Conservation (phyloP, 768 basidiomycete genomes). For the Termitomyces sp. region DNA sequence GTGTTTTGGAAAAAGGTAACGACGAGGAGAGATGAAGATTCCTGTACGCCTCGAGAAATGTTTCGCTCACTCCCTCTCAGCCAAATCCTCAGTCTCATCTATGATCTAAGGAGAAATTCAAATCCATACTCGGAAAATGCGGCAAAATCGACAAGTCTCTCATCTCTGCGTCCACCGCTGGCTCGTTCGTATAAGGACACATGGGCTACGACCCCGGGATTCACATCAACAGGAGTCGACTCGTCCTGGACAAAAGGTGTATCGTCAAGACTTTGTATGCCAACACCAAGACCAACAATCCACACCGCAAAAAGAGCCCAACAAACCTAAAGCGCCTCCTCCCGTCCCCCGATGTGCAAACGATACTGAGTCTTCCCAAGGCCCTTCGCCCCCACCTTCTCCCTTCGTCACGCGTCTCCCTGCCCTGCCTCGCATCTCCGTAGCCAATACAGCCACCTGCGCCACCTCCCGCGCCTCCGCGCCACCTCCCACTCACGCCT, state of each 20-base stretch:
- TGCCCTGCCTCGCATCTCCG: constrained; percentile 14
- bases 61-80: constrained; percentile 10
- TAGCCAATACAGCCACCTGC: too few relatives aligned
- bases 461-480: too few relatives aligned
- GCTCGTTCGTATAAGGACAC: constrained; percentile 87
- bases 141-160: too few relatives aligned
- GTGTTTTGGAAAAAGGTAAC: constrained; percentile 83
- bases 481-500: too few relatives aligned
- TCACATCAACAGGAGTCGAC: constrained; percentile 84
- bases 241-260: constrained; percentile 86
- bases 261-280: constrained; percentile 73
- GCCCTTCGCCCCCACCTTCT: neutral
- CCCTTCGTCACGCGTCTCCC: constrained; percentile 13
- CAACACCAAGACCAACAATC: too few relatives aligned
- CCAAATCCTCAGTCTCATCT: too few relatives aligned
- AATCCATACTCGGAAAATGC: constrained; percentile 50
- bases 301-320: too few relatives aligned
- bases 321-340: constrained; percentile 43
- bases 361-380: constrained; percentile 23
- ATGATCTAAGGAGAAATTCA: constrained; percentile 37
- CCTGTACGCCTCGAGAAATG: constrained; percentile 33
- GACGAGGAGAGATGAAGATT: constrained; percentile 53
- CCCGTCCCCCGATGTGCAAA: constrained; percentile 53
- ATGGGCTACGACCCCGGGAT: constrained; percentile 99
- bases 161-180: too few relatives aligned